phyloP scores from a whole-genome alignment of 139 green algal species.

The Micractinium sp. region DNA sequence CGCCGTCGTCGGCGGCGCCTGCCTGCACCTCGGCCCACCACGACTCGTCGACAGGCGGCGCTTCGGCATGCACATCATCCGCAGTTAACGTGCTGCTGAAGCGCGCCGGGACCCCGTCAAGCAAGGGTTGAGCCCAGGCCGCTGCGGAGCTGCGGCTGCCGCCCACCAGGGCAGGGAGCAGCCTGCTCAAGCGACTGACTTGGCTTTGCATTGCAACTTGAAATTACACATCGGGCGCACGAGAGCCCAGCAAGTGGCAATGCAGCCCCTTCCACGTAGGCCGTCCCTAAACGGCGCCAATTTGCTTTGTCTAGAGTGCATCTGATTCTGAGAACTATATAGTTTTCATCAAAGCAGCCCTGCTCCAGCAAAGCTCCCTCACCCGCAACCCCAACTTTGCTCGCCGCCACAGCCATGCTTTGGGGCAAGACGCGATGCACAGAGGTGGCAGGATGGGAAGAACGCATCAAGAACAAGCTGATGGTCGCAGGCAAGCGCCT shows the following conservation, averaged over 20 bases:
- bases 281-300: too few species aligned
- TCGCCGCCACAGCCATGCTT: background rate
- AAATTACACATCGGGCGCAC: too few species aligned
- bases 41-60: background rate
- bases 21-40: conserved; percentile 15
- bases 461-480: conserved; percentile 35
- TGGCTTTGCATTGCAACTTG: too few species aligned
- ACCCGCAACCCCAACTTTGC: background rate
- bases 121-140: background rate
- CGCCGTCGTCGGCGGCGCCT: background rate
- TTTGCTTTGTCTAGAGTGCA: background rate
- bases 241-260: too few species aligned
- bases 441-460: conserved; percentile 25
- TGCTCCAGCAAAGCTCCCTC: too few species aligned
- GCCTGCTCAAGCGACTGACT: background rate
- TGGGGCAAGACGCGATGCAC: conserved; percentile 29
- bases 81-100: background rate
- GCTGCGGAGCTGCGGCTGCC: background rate
- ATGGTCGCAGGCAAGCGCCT: conserved; percentile 15
- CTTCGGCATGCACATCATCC: background rate
- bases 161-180: background rate
- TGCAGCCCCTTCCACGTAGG: too few species aligned
- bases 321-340: background rate
- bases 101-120: background rate
- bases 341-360: background rate